Percentiles rank a stretch among this genome's conserved stretches.
Conservation (phyloP, 225 moss, liverwort and hornwort species). For the Polytrichum commune region DNA sequence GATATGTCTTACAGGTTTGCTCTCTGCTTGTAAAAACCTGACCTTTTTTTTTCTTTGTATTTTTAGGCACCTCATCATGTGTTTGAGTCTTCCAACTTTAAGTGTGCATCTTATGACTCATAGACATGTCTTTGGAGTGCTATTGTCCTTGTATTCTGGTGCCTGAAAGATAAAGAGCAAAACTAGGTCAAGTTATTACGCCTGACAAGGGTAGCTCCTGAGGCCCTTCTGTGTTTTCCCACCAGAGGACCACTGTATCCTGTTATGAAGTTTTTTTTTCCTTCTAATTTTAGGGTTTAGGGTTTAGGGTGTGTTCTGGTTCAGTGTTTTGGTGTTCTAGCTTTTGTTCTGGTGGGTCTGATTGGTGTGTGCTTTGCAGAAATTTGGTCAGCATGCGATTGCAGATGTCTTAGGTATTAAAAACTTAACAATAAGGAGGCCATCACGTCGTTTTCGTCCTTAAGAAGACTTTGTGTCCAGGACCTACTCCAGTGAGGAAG, state of each 20-base stretch:
- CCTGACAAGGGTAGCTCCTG: too few relatives aligned
- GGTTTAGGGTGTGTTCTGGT: background rate
- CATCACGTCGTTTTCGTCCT: slow-evolving; percentile 20
- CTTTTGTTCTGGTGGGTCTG: background rate
- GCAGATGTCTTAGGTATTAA: slow-evolving; percentile 50
- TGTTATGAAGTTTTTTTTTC: background rate
- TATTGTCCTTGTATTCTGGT: too few relatives aligned
- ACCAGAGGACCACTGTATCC: too few relatives aligned
- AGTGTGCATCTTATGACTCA: too few relatives aligned
- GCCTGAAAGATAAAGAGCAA: too few relatives aligned
- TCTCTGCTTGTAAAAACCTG: background rate
- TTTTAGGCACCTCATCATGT: too few relatives aligned
- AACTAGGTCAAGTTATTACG: too few relatives aligned
- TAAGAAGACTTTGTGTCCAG: slow-evolving; percentile 8
- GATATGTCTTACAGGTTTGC: slow-evolving; percentile 74
- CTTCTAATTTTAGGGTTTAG: background rate
- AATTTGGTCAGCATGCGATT: slow-evolving; percentile 54
- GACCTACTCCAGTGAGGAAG: background rate
- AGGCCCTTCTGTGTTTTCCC: too few relatives aligned
- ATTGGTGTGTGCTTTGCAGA: slow-evolving; percentile 34
- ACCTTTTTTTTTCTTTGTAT: too few relatives aligned
- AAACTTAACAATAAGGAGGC: slow-evolving; percentile 37
- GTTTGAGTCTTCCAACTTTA: too few relatives aligned
- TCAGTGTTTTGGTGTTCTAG: background rate
- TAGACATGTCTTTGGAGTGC: too few relatives aligned